Evolutionary conservation across 768 basidiomycete species (phyloP).

Genomic region (Fistulinella prunicolor): DNA sequence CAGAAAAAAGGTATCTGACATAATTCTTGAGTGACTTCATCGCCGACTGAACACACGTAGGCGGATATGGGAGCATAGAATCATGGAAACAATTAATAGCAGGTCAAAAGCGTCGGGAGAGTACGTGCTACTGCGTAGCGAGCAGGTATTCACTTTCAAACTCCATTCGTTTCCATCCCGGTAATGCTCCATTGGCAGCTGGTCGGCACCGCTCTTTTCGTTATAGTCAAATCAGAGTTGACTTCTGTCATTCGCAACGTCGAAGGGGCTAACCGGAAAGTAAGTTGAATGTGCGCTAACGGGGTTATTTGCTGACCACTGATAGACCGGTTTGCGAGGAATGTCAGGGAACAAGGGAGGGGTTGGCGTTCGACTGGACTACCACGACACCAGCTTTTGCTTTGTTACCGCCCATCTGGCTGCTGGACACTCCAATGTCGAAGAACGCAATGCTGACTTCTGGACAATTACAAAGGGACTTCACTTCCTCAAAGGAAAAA

Average conservation of each 20-base stretch:
- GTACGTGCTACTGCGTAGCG: conserved; percentile 87
- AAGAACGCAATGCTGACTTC: conserved; percentile 92
- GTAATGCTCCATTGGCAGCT: conserved; percentile 48
- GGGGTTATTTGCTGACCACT: conserved; percentile 1
- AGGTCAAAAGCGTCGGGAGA: conserved; percentile 64
- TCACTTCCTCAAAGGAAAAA: conserved; percentile 88
- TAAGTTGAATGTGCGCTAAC: conserved; percentile 25
- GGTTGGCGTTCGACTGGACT: conserved; percentile 89
- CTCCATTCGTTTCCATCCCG: not conserved
- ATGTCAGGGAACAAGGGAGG: conserved; percentile 99
- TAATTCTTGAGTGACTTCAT: not conserved
- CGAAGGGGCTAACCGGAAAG: conserved; percentile 90
- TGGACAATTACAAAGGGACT: conserved; percentile 79
- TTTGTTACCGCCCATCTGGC: conserved; percentile 96
- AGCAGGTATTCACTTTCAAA: conserved; percentile 57
- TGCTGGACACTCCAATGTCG: conserved; percentile 88
- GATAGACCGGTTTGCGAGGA: conserved; percentile 80
- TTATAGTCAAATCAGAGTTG: conserved; percentile 77
- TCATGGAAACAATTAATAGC: conserved; percentile 73
- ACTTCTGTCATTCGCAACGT: conserved; percentile 84
- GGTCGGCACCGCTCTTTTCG: conserved; percentile 89
- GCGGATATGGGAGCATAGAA: conserved; percentile 80
- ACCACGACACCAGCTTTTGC: conserved; percentile 88
- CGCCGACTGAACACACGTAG: conserved; percentile 39
- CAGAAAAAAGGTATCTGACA: conserved; percentile 75